Base-by-base conservation (phyloP, 2,329 filamentous ascomycete species). In the Thielaviopsis euricoi region DNA sequence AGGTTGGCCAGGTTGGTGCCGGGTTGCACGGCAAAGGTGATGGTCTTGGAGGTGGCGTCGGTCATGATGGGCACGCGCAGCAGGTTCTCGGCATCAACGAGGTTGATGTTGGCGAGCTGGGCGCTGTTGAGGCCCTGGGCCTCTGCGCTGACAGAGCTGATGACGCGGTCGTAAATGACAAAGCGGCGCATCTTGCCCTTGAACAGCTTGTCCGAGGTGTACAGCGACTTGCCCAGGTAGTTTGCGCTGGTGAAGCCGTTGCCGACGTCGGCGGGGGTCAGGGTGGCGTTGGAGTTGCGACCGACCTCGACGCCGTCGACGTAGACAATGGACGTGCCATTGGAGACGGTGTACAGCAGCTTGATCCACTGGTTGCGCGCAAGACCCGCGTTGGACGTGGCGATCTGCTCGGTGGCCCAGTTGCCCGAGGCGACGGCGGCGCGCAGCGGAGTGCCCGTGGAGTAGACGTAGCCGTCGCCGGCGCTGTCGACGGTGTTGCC, bases 231-330 rank as follows among this genome's bases (percentile, higher is more conserved):
- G 10, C 64, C 64, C 19, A 65, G 56, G 59, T 64, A 64, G 57
- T 64, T 65, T 25, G 61, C 61, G 5, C 58, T 54, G 2, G 64
- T 65, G 50, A 56, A 57, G 29, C 64, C 64, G 33, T 46, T 60
- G 13, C 64, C 64, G 48, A 65, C 62, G 23, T 43, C 56, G 23
- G 51, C 52, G 1, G 64, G 64, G 3, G 57, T 58, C 48, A 59
- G 48, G 6, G 55, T 59, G 12, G 40, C 33, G 52, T 56, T 53
- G 7, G 54, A 46, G 1, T 49, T 25, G 17, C 58, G 57, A 1
- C 53, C 60, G 22, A 56, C 62, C 23, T 55, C 55, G 43, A 71
- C 69, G 56, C 69, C 67, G 57, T 71, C 66, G 19, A 76, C 63
- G 25, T 70, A 66, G 23, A 67, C 61, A 6, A 65, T 64, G 40